Conservation (phyloP, 495 filamentous ascomycete species). For the Patellaria atrata region DNA sequence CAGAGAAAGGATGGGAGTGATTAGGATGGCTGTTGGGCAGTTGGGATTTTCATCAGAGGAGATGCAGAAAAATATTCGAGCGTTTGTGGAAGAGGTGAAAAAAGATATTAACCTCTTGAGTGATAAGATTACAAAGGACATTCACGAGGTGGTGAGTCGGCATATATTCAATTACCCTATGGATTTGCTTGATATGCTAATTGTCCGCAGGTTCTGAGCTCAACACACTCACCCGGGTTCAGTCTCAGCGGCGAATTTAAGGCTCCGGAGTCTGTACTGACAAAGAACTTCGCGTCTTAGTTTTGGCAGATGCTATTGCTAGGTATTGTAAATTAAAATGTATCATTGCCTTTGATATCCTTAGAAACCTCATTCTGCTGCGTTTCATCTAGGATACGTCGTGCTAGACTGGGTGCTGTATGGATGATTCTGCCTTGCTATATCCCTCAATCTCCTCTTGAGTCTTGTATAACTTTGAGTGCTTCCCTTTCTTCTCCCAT, state of each 20-base stretch:
- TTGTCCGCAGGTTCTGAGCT: constrained; percentile 56
- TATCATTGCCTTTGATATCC: too few species aligned
- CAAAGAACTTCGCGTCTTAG: constrained; percentile 31
- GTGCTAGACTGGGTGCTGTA: too few species aligned
- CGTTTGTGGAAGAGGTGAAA: constrained; percentile 63
- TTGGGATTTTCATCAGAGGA: constrained; percentile 78
- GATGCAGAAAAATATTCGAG: constrained; percentile 69
- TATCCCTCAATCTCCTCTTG: constrained; percentile 9
- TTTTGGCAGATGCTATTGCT: too few species aligned
- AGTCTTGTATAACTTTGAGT: constrained; percentile 32
- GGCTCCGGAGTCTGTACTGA: constrained; percentile 39
- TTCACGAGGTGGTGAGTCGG: constrained; percentile 68
- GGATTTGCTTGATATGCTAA: constrained; percentile 5
- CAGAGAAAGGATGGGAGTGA: constrained; percentile 68
- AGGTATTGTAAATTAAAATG: constrained; percentile 4
- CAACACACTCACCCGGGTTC: constrained; percentile 75
- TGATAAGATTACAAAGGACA: constrained; percentile 59
- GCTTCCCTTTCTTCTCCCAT: constrained; percentile 64
- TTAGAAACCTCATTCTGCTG: too few species aligned
- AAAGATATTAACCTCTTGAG: constrained; percentile 54
- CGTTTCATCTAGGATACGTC: too few species aligned
- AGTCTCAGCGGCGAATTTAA: constrained; percentile 66
- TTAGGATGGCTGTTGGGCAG: constrained; percentile 80
- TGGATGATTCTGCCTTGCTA: too few species aligned
- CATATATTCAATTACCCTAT: too few species aligned